Evolutionary conservation across 352 stramenopile genomes (phyloP), one percentile per base, ranked within the genome.

Genomic region (Globisporangium abappressorium): DNA sequence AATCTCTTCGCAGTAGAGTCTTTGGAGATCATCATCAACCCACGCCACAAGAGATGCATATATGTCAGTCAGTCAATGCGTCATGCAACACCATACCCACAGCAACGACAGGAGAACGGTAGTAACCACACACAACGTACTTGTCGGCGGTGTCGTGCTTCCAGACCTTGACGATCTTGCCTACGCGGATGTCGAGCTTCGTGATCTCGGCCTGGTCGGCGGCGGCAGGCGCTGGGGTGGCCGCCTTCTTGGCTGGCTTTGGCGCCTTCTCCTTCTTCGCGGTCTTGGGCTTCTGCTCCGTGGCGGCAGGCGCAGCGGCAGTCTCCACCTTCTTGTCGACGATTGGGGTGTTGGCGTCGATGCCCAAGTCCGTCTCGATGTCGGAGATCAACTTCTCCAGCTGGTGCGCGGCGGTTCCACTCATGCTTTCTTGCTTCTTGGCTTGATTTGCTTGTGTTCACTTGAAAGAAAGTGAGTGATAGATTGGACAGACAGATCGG

Each of bases 141-240:
- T 97, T 97, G 70, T 97, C 91, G 28, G 88, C 89, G 7, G 82
- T 93, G 57, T 95, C 88, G 76, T 97, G 92, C 75, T 96, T 95
- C 90, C 90, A 97, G 54, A 95, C 90, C 67, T 97, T 97, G 66
- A 94, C 79, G 74, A 98, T 97, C 66, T 94, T 81, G 33, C 92
- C 92, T 41, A 98, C 92, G 64, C 91, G 90, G 66, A 98, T 97
- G 78, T 97, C 90, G 34, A 97, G 79, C 75, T 97, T 97, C 65
- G 91, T 95, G 77, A 97, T 94, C 70, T 96, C 88, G 1, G 87
- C 75, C 70, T 96, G 86, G 51, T 90, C 84, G 11, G 76, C 70
- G 69, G 73, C 80, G 24, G 76, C 75, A 24, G 58, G 20, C 11
- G 66, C 36, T 33, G 82, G 72, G 2, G 72, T 76, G 75, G 90